These are phyloP conservation scores for Schoenoplectus tabernaemontani DNA, from an alignment of 202 grass and related monocot species.

Conservation along the genomic window DNA sequence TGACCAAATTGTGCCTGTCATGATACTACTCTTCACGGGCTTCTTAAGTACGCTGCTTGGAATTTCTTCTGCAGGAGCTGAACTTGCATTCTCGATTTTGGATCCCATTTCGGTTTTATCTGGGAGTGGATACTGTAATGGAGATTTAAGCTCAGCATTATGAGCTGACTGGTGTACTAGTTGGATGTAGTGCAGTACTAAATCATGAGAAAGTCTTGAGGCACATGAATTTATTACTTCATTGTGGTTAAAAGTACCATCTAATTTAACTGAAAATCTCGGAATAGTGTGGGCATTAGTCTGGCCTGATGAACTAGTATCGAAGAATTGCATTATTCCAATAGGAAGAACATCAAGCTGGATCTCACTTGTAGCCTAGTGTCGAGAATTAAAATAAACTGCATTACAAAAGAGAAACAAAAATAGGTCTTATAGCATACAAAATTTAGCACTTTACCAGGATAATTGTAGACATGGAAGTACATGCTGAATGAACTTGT, in stretches of 20 bases:
- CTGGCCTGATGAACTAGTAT: constrained; percentile 42
- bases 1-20: constrained; percentile 51
- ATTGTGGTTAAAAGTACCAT: constrained; percentile 52
- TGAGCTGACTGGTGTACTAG: constrained; percentile 60
- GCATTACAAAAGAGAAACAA: background rate
- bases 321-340: constrained; percentile 77
- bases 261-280: constrained; percentile 67
- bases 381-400: background rate
- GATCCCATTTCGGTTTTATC: background rate
- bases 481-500: constrained; percentile 69
- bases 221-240: constrained; percentile 58
- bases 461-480: constrained; percentile 72
- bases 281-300: constrained; percentile 49
- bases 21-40: constrained; percentile 42
- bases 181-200: constrained; percentile 69
- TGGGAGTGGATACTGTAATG: background rate
- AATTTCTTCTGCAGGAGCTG: constrained; percentile 30
- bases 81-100: constrained; percentile 7
- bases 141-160: constrained; percentile 20
- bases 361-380: constrained; percentile 73
- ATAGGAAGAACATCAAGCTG: constrained; percentile 71
- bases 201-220: constrained; percentile 51
- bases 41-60: constrained; percentile 33
- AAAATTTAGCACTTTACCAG: constrained; percentile 32
- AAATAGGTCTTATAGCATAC: background rate